A percentile compares a stretch with the other conserved stretches of the same genome.
Evolutionary conservation across 345 rosid species (phyloP).

Genomic region (Acer campestre): DNA sequence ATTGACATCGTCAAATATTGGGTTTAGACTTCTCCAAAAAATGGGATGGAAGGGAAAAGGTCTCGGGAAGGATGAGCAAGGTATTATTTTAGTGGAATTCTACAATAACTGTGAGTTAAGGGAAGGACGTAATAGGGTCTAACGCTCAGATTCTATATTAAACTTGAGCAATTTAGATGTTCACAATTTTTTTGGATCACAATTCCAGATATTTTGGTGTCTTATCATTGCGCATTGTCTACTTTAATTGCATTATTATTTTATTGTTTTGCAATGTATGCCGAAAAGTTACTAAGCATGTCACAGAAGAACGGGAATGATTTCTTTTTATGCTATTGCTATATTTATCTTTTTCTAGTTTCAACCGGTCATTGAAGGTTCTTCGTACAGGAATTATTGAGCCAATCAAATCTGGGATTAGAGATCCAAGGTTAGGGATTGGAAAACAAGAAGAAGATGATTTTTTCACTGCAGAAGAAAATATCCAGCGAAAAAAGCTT

Average conservation of each 20-base stretch:
- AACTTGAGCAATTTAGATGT: background rate
- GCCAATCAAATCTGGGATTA: conserved; percentile 92
- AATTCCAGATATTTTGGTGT: background rate
- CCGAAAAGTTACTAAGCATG: background rate
- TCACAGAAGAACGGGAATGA: background rate
- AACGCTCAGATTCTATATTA: background rate
- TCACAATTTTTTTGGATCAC: background rate
- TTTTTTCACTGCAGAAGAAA: conserved; percentile 91
- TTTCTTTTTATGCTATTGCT: background rate
- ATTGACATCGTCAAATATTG: conserved; percentile 82
- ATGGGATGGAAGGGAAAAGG: conserved; percentile 99
- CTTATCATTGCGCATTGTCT: background rate
- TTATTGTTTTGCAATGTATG: background rate
- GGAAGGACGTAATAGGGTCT: background rate
- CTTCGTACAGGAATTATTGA: conserved; percentile 66
- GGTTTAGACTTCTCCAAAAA: conserved; percentile 93
- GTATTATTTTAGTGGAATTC: conserved; percentile 31
- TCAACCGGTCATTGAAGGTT: conserved; percentile 9
- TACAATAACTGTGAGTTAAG: background rate
- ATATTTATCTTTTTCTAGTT: background rate
- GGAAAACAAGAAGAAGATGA: conserved; percentile 99
- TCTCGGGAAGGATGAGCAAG: conserved; percentile 94
- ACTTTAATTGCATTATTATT: background rate
- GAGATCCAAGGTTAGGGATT: conserved; percentile 88
- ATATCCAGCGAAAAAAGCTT: conserved; percentile 87